Evolutionary conservation across 768 basidiomycete genomes (phyloP).

Genomic region (Boletus rubroflammeus): DNA sequence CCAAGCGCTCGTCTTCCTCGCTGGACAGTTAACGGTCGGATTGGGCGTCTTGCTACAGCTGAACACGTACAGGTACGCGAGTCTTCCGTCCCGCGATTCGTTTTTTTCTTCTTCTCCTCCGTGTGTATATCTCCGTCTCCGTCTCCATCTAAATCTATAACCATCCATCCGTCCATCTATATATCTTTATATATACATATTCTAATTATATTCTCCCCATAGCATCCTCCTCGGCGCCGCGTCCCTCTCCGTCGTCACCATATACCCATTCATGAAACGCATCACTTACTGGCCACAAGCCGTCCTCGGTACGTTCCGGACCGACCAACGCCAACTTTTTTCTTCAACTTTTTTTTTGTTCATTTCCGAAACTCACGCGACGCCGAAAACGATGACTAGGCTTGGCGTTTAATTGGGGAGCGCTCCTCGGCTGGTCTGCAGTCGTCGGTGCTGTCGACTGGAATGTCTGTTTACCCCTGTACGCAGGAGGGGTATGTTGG

Average conservation of each 20-base stretch:
- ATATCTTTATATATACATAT: background rate
- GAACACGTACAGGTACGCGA: slow-evolving; percentile 84
- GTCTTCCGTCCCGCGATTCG: background rate
- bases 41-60: slow-evolving; percentile 84
- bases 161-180: no score
- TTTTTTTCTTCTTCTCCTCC: background rate
- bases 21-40: slow-evolving; percentile 74
- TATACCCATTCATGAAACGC: slow-evolving; percentile 97
- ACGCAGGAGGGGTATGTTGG: slow-evolving; percentile 88
- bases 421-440: slow-evolving; percentile 94
- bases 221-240: slow-evolving; percentile 92
- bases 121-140: background rate
- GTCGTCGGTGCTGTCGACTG: slow-evolving; percentile 79
- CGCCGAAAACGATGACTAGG: slow-evolving; percentile 42
- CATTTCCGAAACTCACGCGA: background rate
- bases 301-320: slow-evolving; percentile 68
- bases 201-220: background rate
- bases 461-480: slow-evolving; percentile 81
- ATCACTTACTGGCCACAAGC: slow-evolving; percentile 97
- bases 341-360: background rate
- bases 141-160: no score
- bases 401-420: slow-evolving; percentile 96
- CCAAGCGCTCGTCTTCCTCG: slow-evolving; percentile 81
- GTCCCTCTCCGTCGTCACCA: slow-evolving; percentile 78
- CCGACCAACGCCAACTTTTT: background rate